Percentiles rank a stretch among this genome's conserved stretches.
Evolutionary conservation across 495 filamentous ascomycete species (phyloP).

Genomic region (Aspergillus ellipticus): DNA sequence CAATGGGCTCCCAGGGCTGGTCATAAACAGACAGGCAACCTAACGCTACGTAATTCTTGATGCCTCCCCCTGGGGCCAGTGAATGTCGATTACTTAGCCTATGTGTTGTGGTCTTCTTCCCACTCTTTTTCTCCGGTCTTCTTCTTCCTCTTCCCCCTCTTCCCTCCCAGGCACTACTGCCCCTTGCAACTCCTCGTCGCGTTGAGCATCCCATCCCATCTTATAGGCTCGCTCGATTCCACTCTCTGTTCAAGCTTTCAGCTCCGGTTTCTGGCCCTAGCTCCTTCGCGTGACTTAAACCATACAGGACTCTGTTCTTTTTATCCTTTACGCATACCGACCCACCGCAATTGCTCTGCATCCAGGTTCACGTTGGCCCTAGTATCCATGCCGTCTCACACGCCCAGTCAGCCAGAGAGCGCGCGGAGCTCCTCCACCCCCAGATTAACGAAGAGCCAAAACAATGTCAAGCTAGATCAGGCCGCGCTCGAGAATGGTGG

Average conservation of each 20-base stretch:
- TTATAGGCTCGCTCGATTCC: not conserved
- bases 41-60: no score
- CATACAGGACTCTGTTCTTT: not conserved
- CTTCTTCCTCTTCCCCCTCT: not conserved
- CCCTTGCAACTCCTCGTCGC: not conserved
- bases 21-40: no score
- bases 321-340: not conserved
- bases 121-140: not conserved
- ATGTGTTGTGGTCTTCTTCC: not conserved
- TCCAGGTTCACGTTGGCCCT: no score
- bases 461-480: conserved; percentile 5
- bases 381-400: no score
- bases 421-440: conserved; percentile 14
- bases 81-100: not conserved
- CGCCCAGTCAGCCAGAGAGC: no score
- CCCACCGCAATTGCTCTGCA: not conserved
- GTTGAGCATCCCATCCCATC: not conserved
- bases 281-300: no score
- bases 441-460: conserved; percentile 16
- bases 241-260: not conserved
- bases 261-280: not conserved
- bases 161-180: not conserved
- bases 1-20: no score
- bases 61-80: no score
- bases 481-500: conserved; percentile 7